Base-by-base conservation (phyloP, 2,329 filamentous ascomycete species). In the Blumeriella jaapii region DNA sequence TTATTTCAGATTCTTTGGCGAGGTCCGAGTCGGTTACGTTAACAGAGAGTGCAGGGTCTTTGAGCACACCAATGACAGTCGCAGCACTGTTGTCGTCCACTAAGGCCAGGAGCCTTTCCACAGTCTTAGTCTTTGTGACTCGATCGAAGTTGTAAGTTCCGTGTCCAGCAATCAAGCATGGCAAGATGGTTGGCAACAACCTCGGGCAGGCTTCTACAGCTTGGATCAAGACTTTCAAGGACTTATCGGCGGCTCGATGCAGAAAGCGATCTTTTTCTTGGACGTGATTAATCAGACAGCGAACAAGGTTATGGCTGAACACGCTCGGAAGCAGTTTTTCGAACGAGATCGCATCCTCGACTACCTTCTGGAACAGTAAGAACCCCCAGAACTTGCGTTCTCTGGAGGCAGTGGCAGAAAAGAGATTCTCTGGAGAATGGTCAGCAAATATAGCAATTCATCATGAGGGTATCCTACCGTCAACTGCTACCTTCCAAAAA, bases 311-410 rank as follows among this genome's bases (percentile, higher is more conserved):
- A 42, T 78, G 75, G 50, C 82, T 86, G 55, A 96, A 93, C 0
- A 94, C 64, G 6, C 59, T 66, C 44, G 57, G 67, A 34, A 62
- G 71, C 48, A 67, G 69, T 38, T 55, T 64, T 44, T 43, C 57
- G 44, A 57, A 71, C 54, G 50, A 64, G 19, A 65, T 62, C 6
- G 70, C 58, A 3, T 63, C 62, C 28, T 68, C 61, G 3, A 95
- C 61, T 48, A 86, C 73, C 52, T 80, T 83, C 49, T 80, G 76
- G 51, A 95, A 84, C 2, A 96, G 71, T 51, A 87, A 75, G 59
- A 96, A 89, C 0, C 91, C 91, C 58, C 85, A 86, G 52, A 84
- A 85, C 59, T 95, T 96, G 37, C 93, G 81, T 48, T 87, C 84
- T 27, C 87, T 77, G 1, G 86, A 93, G 6, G 87, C 80, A 8